phyloP scores from a whole-genome alignment of 257 asterid genomes.

The Solanum phureja region DNA sequence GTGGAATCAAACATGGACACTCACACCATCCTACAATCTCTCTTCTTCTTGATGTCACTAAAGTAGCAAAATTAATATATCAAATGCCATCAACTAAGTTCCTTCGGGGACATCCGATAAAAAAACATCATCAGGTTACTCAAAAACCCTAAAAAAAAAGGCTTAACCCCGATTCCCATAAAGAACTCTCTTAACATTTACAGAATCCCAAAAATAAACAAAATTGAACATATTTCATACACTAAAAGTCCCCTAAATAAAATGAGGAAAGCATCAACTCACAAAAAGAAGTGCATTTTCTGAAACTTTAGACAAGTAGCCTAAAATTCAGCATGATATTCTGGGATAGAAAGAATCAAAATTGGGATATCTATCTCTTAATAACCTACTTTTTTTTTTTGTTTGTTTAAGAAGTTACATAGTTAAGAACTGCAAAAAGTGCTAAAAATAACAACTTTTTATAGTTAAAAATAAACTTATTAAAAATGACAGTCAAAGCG shows the following conservation, averaged over 20 bases:
- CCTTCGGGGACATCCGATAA: neutral
- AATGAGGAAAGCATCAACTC: neutral
- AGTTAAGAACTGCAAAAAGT: neutral
- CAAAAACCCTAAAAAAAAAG: neutral
- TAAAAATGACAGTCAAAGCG: neutral
- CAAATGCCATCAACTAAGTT: neutral
- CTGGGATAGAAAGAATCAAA: neutral
- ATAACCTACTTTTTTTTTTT: neutral
- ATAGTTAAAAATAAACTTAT: neutral
- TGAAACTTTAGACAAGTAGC: neutral
- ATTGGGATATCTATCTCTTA: neutral
- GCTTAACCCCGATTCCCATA: neutral
- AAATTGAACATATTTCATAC: neutral
- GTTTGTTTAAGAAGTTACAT: neutral
- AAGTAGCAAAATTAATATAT: neutral
- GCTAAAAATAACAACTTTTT: neutral
- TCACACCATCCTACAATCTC: neutral
- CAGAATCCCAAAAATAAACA: neutral
- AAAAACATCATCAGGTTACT: neutral
- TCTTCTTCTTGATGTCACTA: neutral
- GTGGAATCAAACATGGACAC: neutral
- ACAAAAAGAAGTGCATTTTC: neutral
- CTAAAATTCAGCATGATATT: neutral
- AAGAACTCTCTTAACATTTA: neutral
- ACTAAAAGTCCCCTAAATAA: neutral